Evolutionary conservation across 2,329 filamentous ascomycete genomes (phyloP).

Genomic region (Beauveria scarabaeidicola): DNA sequence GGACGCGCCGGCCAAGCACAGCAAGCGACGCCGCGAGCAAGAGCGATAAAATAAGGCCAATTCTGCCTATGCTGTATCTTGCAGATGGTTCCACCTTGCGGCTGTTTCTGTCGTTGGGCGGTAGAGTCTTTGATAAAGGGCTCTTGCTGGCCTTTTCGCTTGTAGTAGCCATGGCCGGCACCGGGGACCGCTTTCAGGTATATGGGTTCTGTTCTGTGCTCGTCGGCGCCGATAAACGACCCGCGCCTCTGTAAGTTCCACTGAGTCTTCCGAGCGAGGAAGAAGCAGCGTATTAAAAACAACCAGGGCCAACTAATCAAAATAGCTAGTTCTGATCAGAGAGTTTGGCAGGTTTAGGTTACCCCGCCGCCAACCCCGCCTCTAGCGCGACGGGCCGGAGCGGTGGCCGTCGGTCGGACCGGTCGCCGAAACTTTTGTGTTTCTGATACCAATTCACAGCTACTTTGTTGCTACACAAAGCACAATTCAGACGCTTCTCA

Average conservation of each 20-base stretch:
- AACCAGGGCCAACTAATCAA: neutral
- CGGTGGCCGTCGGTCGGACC: neutral
- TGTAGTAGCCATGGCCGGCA: neutral
- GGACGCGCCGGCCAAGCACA: neutral
- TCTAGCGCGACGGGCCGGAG: neutral
- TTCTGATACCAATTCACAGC: neutral
- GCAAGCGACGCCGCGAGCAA: neutral
- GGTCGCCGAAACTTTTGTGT: neutral
- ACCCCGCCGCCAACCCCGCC: neutral
- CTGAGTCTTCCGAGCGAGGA: neutral
- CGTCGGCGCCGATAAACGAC: too few relatives aligned
- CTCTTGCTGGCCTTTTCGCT: neutral
- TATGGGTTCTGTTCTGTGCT: too few relatives aligned
- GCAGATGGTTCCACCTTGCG: neutral
- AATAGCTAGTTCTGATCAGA: neutral
- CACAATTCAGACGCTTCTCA: neutral
- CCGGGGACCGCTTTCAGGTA: too few relatives aligned
- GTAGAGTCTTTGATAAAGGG: neutral
- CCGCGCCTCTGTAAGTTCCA: too few relatives aligned
- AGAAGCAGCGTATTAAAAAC: neutral
- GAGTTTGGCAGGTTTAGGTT: neutral
- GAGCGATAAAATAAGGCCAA: neutral
- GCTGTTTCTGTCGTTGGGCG: neutral
- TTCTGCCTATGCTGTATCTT: neutral
- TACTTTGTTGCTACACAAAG: neutral